Evolutionary conservation across 2,329 filamentous ascomycete species (phyloP).

Genomic region (Gliomastix tumulicola): DNA sequence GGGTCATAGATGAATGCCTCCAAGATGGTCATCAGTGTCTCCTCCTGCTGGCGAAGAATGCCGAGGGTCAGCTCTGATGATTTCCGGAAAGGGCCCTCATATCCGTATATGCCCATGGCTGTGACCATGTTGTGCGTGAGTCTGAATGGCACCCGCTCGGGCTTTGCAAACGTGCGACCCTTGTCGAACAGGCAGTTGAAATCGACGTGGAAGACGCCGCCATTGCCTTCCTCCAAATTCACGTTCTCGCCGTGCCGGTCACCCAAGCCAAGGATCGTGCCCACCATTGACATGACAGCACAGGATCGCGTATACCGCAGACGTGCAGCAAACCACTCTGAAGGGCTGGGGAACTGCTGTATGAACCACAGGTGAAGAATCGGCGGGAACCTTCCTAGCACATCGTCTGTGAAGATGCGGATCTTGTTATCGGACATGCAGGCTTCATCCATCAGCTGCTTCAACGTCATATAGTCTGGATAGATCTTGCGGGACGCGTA

Average conservation of each 20-base stretch:
- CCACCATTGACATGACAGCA: constrained; percentile 99
- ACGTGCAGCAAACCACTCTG: constrained; percentile 83
- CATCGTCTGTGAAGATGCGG: constrained; percentile 61
- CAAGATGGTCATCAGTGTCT: constrained; percentile 93
- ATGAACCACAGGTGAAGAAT: constrained; percentile 93
- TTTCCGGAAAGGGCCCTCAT: constrained; percentile 87
- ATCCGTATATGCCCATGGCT: constrained; percentile 91
- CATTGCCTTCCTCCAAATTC: constrained; percentile 85
- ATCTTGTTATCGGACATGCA: constrained; percentile 51
- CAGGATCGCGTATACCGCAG: constrained; percentile 87
- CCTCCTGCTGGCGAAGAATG: constrained; percentile 83
- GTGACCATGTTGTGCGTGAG: constrained; percentile 98
- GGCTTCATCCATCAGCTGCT: constrained; percentile 56
- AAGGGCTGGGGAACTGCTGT: constrained; percentile 88
- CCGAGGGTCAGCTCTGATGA: constrained; percentile 83
- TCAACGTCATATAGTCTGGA: constrained; percentile 63
- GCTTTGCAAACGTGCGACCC: constrained; percentile 88
- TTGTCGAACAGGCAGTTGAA: constrained; percentile 99
- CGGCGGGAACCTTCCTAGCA: constrained; percentile 64
- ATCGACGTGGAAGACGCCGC: constrained; percentile 93
- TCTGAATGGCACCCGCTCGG: constrained; percentile 91
- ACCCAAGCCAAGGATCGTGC: constrained; percentile 86
- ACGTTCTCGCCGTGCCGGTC: constrained; percentile 98
- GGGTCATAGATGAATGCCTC: constrained; percentile 97
- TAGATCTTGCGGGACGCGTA: constrained; percentile 69